Evolutionary conservation across 331 rosid genomes (phyloP), one percentile per base, ranked within the genome.

Genomic region (Spiraea crenata): DNA sequence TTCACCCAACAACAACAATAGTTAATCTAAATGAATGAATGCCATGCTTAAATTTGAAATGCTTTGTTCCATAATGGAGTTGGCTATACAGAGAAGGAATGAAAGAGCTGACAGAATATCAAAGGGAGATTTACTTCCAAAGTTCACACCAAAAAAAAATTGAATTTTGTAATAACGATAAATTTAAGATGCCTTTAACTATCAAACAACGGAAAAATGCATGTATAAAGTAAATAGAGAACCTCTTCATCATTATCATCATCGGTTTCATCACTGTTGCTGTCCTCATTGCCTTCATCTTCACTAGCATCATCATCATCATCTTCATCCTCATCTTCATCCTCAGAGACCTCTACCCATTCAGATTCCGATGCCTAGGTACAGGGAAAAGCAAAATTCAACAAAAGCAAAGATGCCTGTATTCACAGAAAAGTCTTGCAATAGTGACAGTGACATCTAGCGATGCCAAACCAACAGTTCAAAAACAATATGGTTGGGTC

Each of bases 331-430:
- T 81, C 96, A 51, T 89, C 88, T 59, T 86, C 90, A 17, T 85
- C 97, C 65, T 91, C 96, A 3, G 96, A 90, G 57, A 77, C 95
- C 78, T 91, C 99, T 55, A 95, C 87, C 99, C 99, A 95, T 85
- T 95, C 99, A 74, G 99, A 86, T 75, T 86, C 89, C 1, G 99
- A 86, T 57, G 89, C 95, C 97, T 92, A 71, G 62, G 55, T 73
- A 65, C 54, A 76, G 50, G 41, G 15, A 49, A 72, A 79, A 76
- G 48, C 62, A 54, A 73, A 70, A 39, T 48, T 14, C 13, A 63
- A 56, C 47, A 64, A 71, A 63, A 40, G 20, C 20, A 57, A 9
- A 7, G 75, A 63, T 46, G 1, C 38, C 2, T 10, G 12, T 19
- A 52, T 13, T 54, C 4, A 45, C 48, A 9, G 6, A 5, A 19